Evolutionary conservation across 139 green algal species (phyloP), one percentile per base, ranked within the genome.

Genomic region (Volvox africanus): DNA sequence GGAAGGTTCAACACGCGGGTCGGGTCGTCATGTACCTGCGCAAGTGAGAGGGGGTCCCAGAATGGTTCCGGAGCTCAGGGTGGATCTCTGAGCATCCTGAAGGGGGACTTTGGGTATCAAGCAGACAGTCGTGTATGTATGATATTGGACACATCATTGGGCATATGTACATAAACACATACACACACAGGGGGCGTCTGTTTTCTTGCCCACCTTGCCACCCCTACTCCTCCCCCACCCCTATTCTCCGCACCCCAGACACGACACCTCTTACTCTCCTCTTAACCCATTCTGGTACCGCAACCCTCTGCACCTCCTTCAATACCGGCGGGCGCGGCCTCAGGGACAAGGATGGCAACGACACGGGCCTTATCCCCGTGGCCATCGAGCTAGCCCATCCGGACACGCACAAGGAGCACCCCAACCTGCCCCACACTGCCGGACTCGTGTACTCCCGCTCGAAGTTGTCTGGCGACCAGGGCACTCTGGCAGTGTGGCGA

Each of bases 341-440:
- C 76, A 82, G 76, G n/a, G 83, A 89, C 21, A 81, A 44, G 18
- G 75, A 28, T 2, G 81, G 81, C 26, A 36, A 85, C 21, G 84
- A 93, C 77, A 14, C 0, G 22, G 84, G 24, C 0, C 80, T 95
- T 82, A 65, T 93, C 24, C 93, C 93, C 17, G 21, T 95, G 28
- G 93, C 93, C 80, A 93, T 95, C 62, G 93, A 95, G 88, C 91
- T 95, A 35, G 91, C 90, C 65, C 62, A 88, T 87, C 82, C 67
- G 21, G 1, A 50, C 33, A 93, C 68, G 26, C 80, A 84, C 65
- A 89, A 88, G 37, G n/a, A 79, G 55, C 62, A 55, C 30, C 26
- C 20, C 12, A 22, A 32, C 19, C 73, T 90, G 71, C 33, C 37
- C 20, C 81, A 2, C 81, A 85, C 65, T 67, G 79, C 50, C 11